Evolutionary conservation across 164 flowering plant species (phyloP).

Genomic region (Malania oleifera): DNA sequence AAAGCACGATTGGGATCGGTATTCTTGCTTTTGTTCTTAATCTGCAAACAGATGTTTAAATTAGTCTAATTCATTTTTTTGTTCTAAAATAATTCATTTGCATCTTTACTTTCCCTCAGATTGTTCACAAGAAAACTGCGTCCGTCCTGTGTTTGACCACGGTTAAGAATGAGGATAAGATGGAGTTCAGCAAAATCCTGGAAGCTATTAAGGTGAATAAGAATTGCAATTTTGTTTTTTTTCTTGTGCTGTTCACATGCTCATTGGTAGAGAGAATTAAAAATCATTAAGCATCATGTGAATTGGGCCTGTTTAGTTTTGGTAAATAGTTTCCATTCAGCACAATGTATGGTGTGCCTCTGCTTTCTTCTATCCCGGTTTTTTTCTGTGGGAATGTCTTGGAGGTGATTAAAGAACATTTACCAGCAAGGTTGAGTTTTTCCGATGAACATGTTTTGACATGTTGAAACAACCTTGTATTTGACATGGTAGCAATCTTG

Average conservation of each 20-base stretch:
- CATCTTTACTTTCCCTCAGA: slow-evolving; percentile 23
- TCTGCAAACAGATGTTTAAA: not conserved
- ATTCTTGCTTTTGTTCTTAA: not conserved
- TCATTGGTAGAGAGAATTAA: no score
- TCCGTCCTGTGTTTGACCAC: slow-evolving; percentile 66
- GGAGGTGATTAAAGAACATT: no score
- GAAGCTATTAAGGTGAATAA: slow-evolving; percentile 72
- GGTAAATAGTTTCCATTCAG: not conserved
- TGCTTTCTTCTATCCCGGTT: no score
- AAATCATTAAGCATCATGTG: no score
- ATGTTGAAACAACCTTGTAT: no score
- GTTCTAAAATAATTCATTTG: not conserved
- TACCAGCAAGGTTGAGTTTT: no score
- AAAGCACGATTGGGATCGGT: slow-evolving; percentile 5
- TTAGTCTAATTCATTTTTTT: not conserved
- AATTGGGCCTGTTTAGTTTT: not conserved
- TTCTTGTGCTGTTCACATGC: no score
- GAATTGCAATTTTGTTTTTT: not conserved
- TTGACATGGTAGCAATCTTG: not conserved
- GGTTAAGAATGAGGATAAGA: slow-evolving; percentile 79
- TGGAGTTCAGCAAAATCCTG: slow-evolving; percentile 76
- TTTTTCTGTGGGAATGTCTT: no score
- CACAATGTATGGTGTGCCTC: no score
- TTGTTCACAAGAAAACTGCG: slow-evolving; percentile 88
- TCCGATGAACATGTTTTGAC: no score